Evolutionary conservation across 2,329 filamentous ascomycete species (phyloP).

Genomic region (Pseudophaeomoniella oleicola): DNA sequence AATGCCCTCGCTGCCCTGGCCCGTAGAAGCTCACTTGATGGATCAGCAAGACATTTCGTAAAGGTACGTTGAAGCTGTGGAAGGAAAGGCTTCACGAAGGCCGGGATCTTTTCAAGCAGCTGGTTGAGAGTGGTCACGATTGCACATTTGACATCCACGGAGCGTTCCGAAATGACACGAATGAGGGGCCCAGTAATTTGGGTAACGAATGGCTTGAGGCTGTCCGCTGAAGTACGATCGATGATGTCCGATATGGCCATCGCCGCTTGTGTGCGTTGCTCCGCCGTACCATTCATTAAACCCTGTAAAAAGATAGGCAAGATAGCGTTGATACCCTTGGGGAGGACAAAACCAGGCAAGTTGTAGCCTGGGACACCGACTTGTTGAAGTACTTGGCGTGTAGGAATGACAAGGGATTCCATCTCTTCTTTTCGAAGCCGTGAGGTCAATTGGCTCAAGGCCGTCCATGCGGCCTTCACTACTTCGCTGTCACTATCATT

Average conservation of each 20-base stretch:
- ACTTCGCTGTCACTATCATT: slow-evolving; percentile 73
- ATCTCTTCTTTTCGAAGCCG: slow-evolving; percentile 92
- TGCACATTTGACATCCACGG: slow-evolving; percentile 83
- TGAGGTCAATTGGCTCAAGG: slow-evolving; percentile 75
- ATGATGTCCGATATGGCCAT: slow-evolving; percentile 92
- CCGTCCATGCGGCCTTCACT: slow-evolving; percentile 79
- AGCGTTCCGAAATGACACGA: slow-evolving; percentile 91
- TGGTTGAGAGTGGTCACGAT: slow-evolving; percentile 92
- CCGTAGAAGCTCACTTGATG: slow-evolving; percentile 75
- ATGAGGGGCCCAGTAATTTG: slow-evolving; percentile 96
- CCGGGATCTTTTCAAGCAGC: slow-evolving; percentile 87
- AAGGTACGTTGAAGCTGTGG: slow-evolving; percentile 95
- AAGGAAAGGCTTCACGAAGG: slow-evolving; percentile 89
- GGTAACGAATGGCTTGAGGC: slow-evolving; percentile 87
- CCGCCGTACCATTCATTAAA: slow-evolving; percentile 86
- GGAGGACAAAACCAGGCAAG: slow-evolving; percentile 73
- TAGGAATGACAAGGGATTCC: slow-evolving; percentile 80
- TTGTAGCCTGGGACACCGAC: slow-evolving; percentile 77
- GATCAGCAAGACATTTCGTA: slow-evolving; percentile 86
- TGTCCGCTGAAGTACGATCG: slow-evolving; percentile 75
- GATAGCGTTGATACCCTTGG: slow-evolving; percentile 94
- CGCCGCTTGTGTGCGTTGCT: slow-evolving; percentile 83
- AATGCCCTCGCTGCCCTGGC: slow-evolving; percentile 83
- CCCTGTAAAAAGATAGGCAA: slow-evolving; percentile 95
- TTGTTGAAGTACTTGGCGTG: slow-evolving; percentile 70